Conservation (phyloP, 2,329 filamentous ascomycete species). For the Pseudogymnoascus sp. region DNA sequence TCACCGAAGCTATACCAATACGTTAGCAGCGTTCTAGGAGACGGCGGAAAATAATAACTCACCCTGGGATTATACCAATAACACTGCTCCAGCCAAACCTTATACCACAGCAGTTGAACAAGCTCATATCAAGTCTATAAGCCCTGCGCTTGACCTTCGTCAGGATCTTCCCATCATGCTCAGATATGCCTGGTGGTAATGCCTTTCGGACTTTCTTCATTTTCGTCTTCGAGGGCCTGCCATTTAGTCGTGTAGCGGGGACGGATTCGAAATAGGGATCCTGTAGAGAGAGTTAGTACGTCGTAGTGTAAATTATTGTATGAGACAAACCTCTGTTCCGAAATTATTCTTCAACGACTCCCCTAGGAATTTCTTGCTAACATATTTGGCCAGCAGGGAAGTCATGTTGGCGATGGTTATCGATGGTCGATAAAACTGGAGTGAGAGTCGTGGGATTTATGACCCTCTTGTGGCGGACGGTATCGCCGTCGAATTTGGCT, state of each 20-base stretch:
- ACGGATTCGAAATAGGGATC: slow-evolving; percentile 87
- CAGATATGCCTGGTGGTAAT: slow-evolving; percentile 70
- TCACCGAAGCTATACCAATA: slow-evolving; percentile 56
- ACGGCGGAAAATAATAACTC: slow-evolving; percentile 34
- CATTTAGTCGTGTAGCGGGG: slow-evolving; percentile 60
- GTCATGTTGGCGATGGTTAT: slow-evolving; percentile 37
- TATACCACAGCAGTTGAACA: slow-evolving; percentile 74
- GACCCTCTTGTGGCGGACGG: not conserved
- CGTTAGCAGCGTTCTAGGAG: slow-evolving; percentile 17
- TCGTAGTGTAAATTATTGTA: slow-evolving; percentile 23
- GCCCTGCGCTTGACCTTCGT: slow-evolving; percentile 79
- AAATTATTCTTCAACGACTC: slow-evolving; percentile 50
- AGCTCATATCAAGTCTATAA: slow-evolving; percentile 74
- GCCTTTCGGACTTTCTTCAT: slow-evolving; percentile 79
- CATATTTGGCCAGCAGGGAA: slow-evolving; percentile 42
- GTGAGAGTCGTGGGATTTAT: not conserved
- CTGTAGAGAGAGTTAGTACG: slow-evolving; percentile 35
- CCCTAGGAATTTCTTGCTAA: slow-evolving; percentile 48
- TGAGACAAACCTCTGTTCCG: slow-evolving; percentile 38
- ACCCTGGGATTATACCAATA: slow-evolving; percentile 75
- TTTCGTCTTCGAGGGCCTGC: slow-evolving; percentile 52
- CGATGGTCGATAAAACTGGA: not conserved
- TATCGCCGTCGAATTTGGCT: slow-evolving; percentile 21
- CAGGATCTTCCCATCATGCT: slow-evolving; percentile 72
- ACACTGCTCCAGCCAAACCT: slow-evolving; percentile 84